Conservation (phyloP, 2,329 filamentous ascomycete species). For the Paecilomyces sp. region DNA sequence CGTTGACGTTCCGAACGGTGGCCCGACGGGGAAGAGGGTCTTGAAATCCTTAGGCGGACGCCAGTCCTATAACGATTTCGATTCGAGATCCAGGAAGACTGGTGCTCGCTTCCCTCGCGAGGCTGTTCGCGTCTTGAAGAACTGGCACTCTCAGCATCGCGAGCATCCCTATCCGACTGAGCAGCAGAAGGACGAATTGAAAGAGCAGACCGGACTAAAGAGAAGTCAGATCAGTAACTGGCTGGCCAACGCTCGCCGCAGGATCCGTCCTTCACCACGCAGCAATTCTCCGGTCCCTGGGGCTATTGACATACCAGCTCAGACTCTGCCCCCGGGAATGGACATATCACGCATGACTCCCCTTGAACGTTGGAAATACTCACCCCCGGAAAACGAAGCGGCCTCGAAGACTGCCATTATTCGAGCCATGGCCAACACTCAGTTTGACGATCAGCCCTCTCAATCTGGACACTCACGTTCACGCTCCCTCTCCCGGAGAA, state of each 20-base stretch:
- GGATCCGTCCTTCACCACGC: slow-evolving; percentile 57
- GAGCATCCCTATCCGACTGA: slow-evolving; percentile 84
- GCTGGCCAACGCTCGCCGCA: slow-evolving; percentile 80
- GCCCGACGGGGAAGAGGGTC: slow-evolving; percentile 31
- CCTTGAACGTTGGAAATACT: slow-evolving; percentile 62
- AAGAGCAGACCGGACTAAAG: slow-evolving; percentile 71
- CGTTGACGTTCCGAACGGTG: slow-evolving; percentile 28
- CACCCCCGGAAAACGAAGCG: slow-evolving; percentile 63
- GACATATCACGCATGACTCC: slow-evolving; percentile 52
- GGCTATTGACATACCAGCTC: slow-evolving; percentile 66
- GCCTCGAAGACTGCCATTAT: slow-evolving; percentile 58
- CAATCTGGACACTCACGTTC: slow-evolving; percentile 26
- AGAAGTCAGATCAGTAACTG: slow-evolving; percentile 83
- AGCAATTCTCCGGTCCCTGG: slow-evolving; percentile 63
- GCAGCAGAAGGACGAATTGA: slow-evolving; percentile 73
- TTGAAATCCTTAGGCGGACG: slow-evolving; percentile 35
- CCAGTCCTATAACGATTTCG: slow-evolving; percentile 26
- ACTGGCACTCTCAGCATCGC: slow-evolving; percentile 74
- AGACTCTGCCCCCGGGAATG: slow-evolving; percentile 44
- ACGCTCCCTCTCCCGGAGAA: slow-evolving; percentile 28
- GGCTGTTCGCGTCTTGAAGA: slow-evolving; percentile 71
- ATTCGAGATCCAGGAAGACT: slow-evolving; percentile 50
- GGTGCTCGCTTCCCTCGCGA: slow-evolving; percentile 73
- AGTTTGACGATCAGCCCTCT: slow-evolving; percentile 24
- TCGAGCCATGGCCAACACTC: slow-evolving; percentile 47